Evolutionary conservation across 805 yeast species (phyloP), one percentile per base, ranked within the genome.

Genomic region (Yarrowia sp.): DNA sequence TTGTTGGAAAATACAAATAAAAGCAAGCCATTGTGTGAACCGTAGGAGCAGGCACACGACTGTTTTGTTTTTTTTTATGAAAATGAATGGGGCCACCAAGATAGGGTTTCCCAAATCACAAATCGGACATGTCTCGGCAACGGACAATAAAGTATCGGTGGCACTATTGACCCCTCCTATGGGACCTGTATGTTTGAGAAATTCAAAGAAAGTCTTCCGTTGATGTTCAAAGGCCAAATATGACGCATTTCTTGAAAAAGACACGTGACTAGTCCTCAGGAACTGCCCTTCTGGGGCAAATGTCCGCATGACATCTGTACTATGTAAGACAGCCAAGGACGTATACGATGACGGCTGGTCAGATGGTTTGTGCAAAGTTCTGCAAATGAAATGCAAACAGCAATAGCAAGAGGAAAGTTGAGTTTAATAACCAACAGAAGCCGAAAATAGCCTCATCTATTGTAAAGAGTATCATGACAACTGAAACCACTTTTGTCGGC

Each of bases 351-450:
- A 30, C 52, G 26, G 36, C 17, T 48, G 38, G 54, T 48, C 54
- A 48, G 38, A 48, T 48, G 54, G 54, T 21, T 19, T 24, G 22
- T 6, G 28, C 38, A 48, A 48, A 14, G 38, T 48, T 48, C 16
- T 30, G 54, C 38, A 48, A 48, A 48, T 48, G 54, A 48, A 48
- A 48, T 48, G 38, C 54, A 48, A 48, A 48, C 35, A 32, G 54
- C 10, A 30, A 9, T 44, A 26, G 21, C 38, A 48, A 32, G 38
- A 28, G 14, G 26, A 8, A 12, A 30, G 22, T 30, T n/a, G 19
- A 48, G 52, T 48, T 48, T 48, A 48, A 48, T 48, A 48, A 32
- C 19, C 12, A 30, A 14, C 24, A 21, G 19, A 48, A 30, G 4
- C 9, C n/a, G 14, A 32, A 30, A 48, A 32, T 48, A 32, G 21